phyloP scores from a whole-genome alignment of 768 basidiomycete genomes.

The Lentinula sp. region DNA sequence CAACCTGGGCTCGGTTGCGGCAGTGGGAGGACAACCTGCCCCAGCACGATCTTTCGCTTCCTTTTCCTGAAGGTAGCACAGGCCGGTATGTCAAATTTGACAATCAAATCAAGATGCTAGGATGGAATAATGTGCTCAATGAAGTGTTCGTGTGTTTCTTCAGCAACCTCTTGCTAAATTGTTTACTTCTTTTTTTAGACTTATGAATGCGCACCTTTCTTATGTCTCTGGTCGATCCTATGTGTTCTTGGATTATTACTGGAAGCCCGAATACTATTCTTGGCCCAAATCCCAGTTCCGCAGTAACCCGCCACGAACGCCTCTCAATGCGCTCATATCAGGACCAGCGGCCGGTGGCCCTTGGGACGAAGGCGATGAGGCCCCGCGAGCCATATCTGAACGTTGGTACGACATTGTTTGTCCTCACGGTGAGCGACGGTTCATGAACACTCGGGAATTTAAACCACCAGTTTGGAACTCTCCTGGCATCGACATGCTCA shows the following conservation, averaged over 20 bases:
- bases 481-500: constrained; percentile 29
- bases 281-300: constrained; percentile 21
- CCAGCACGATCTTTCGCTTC: constrained; percentile 41
- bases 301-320: constrained; percentile 24
- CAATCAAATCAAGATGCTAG: constrained; percentile 31
- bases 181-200: constrained; percentile 19
- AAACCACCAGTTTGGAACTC: constrained; percentile 27
- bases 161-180: background rate
- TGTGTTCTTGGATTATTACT: constrained; percentile 40
- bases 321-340: constrained; percentile 33
- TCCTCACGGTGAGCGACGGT: constrained; percentile 26
- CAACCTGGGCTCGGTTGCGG: constrained; percentile 27
- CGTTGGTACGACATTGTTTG: constrained; percentile 41
- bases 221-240: constrained; percentile 42
- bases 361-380: constrained; percentile 30
- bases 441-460: constrained; percentile 32
- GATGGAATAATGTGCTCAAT: constrained; percentile 49
- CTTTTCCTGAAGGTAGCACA: constrained; percentile 41
- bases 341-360: constrained; percentile 40
- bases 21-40: constrained; percentile 38
- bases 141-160: constrained; percentile 36
- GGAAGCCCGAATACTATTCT: constrained; percentile 36
- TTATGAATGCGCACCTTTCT: constrained; percentile 46
- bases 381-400: constrained; percentile 39
- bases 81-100: constrained; percentile 47